Evolutionary conservation across 73 alveolate species (phyloP).

Genomic region (Blepharisma japonicum): DNA sequence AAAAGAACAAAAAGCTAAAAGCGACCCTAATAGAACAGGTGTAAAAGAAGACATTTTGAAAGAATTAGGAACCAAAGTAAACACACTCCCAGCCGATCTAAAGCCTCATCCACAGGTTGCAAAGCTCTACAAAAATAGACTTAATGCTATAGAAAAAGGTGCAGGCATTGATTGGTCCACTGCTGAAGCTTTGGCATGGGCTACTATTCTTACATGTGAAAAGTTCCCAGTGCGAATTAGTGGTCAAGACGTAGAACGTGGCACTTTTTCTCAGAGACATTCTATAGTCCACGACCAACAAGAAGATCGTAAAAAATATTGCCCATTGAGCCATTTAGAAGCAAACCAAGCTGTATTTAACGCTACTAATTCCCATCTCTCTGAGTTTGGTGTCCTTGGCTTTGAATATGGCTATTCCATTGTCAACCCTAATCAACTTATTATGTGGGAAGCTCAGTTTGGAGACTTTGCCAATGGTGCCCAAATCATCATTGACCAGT

Average conservation of each 20-base stretch:
- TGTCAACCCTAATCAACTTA: constrained; percentile 76
- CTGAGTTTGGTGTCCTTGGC: constrained; percentile 69
- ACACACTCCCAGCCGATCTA: constrained; percentile 61
- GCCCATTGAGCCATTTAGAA: constrained; percentile 36
- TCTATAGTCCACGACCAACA: constrained; percentile 64
- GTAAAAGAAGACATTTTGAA: constrained; percentile 41
- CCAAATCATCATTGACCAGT: constrained; percentile 75
- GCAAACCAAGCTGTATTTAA: constrained; percentile 48
- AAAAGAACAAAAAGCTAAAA: constrained; percentile 28
- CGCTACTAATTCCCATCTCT: constrained; percentile 61
- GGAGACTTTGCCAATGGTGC: constrained; percentile 84
- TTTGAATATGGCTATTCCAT: constrained; percentile 68
- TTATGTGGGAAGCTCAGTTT: constrained; percentile 91
- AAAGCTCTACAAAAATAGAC: constrained; percentile 66
- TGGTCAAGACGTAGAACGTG: constrained; percentile 97
- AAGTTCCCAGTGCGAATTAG: constrained; percentile 74
- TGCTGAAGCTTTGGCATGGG: constrained; percentile 94
- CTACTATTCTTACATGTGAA: constrained; percentile 82
- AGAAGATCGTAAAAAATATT: constrained; percentile 54
- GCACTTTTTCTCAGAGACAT: constrained; percentile 95
- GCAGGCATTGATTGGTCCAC: constrained; percentile 92
- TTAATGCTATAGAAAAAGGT: constrained; percentile 72
- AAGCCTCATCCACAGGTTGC: constrained; percentile 63
- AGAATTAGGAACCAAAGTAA: constrained; percentile 57
- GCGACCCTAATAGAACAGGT: constrained; percentile 74